Evolutionary conservation across 768 basidiomycete species (phyloP), one percentile per base, ranked within the genome.

Genomic region (Suillus luteus): DNA sequence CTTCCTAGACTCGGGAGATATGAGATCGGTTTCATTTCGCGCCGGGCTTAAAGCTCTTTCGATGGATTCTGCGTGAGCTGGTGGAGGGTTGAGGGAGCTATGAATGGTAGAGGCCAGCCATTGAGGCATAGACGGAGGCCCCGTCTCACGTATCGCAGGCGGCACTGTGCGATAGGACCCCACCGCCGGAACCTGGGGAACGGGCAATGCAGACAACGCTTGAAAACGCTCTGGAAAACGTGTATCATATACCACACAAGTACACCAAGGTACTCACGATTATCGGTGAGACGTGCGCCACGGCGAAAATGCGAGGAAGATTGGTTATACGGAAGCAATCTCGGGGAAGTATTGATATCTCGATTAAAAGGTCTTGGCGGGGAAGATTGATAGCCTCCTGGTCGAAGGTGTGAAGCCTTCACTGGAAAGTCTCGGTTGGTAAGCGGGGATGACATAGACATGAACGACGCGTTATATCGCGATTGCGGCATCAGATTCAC

Each of bases 91-190:
- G 41, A 63, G 22, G 37, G 58, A 60, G 15, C 11, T 6, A 7
- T 62, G 60, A 9, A 63, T 61, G 14, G 62, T 62, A 12, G 62
- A 63, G 7, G 59, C 19, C 9, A 63, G 41, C 60, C 62, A 63
- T 37, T 63, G 62, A 12, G 62, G 60, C 62, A 63, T 62, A 12
- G 40, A 19, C 5, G 38, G 9, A 41, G 57, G 27, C 38, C 27
- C 38, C 19, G 1, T 11, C 31, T 58, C 10, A 5, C 7, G 22
- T 22, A 38, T 37, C 17, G 14, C 15, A 58, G 17, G 40, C 6
- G 10, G 24, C 19, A 19, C 17, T 41, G 40, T 7, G 38, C 24
- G 27, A 27, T 0, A 11, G 40, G 57, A 8, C 11, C 40, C 22
- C 38, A 19, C 40, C 17, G 17, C 24, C 24, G 17, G 57, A 17